Base-by-base conservation (phyloP, 257 asterid genomes). In the Scutellaria galericulata region DNA sequence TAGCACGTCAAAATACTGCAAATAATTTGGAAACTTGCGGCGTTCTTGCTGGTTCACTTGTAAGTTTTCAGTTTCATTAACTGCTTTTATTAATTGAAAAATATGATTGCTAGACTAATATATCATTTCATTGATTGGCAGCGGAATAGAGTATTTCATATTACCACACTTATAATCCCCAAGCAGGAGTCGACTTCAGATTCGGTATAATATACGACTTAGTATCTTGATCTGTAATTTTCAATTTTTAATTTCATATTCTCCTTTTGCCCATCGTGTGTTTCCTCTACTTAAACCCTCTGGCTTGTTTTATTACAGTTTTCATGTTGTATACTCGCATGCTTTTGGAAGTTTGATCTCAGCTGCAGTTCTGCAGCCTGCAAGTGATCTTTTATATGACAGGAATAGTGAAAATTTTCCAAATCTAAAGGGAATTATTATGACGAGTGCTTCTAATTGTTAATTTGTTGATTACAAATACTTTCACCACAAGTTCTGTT, bases 131-230 rank as follows among this genome's bases (percentile, higher is more conserved):
- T 77, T 76, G 79, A 54, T 78, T 75, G 86, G 87, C 91, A 94
- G 99, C 86, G 81, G 78, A 94, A 92, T 73, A 82, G 89, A 75
- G 96, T 86, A 67, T 94, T 91, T 68, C 87, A 92, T 70, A 88
- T 94, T 66, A 88, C 95, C 7, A 86, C 93, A 20, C 97, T 94
- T 78, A 90, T 91, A 66, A 84, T 94, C 70, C 99, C 99, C 47
- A 91, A 94, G 90, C 99, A 94, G 85, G 97, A 94, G 84, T 86
- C 98, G 3, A 94, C 99, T 73, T 91, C 99, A 41, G 97, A 94
- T 77, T 87, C 97, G 83, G 99, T 94, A 87, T 72, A 81, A 18
- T 39, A 54, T 62, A 7, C 18, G 12, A 46, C 14, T 63, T 39
- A 14, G 9, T 56, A 41, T 67, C 48, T 55, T 24, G 57, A 65